A percentile compares a stretch with the other conserved stretches of the same genome.
phyloP scores from a whole-genome alignment of 306 rosid species.

The Dryas alaskensis region DNA sequence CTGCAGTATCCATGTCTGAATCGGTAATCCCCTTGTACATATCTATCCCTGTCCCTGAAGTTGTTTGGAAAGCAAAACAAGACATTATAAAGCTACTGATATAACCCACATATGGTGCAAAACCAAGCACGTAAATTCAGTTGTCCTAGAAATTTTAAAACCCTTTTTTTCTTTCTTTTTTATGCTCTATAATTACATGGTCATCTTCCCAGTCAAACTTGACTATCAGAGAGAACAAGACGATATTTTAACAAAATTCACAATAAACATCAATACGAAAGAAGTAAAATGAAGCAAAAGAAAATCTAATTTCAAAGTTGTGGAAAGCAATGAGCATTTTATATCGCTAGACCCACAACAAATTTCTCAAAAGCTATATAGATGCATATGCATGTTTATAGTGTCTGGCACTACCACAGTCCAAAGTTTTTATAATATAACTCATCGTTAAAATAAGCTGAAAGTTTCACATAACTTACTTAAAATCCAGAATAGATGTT shows the following conservation, averaged over 20 bases:
- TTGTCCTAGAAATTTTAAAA: no score
- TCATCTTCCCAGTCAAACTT: no score
- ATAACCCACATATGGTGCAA: background rate
- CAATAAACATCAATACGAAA: no score
- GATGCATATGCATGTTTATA: background rate
- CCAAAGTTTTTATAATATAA: background rate
- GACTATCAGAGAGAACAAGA: no score
- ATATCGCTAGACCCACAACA: background rate
- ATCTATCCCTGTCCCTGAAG: slow-evolving; percentile 88
- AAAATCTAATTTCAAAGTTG: no score
- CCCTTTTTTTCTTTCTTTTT: no score
- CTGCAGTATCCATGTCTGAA: slow-evolving; percentile 83
- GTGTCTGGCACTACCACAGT: background rate
- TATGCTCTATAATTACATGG: no score
- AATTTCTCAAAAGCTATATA: background rate
- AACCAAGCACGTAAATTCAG: background rate
- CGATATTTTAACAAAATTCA: no score
- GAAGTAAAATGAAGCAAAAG: no score
- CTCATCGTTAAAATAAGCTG: slow-evolving; percentile 16
- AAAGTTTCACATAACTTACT: slow-evolving; percentile 47
- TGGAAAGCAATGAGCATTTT: no score
- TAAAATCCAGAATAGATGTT: slow-evolving; percentile 79
- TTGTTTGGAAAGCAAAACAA: slow-evolving; percentile 14
- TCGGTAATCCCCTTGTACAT: slow-evolving; percentile 90
- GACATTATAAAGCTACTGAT: slow-evolving; percentile 6